Base-by-base conservation (phyloP, 176 grass and related monocot species). In the Bromus sterilis region DNA sequence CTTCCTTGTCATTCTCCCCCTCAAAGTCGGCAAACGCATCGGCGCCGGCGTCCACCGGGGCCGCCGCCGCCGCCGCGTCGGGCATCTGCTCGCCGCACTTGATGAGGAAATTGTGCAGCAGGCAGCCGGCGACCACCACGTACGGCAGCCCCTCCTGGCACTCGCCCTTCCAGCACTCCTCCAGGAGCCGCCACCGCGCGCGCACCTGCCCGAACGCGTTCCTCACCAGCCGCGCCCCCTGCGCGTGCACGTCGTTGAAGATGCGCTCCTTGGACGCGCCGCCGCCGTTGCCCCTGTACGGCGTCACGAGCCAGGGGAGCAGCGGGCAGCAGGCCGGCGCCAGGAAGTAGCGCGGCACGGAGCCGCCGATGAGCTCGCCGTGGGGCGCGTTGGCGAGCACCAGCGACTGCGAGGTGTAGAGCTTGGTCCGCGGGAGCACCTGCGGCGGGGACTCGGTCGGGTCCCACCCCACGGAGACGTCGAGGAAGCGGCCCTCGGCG, bases 51-150 rank as follows among this genome's bases (percentile, higher is more conserved):
- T 53, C 7, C 24, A 23, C 68, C 6, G 83, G 59, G 60, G 66
- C 48, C 48, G 71, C 82, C 56, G 33, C 69, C 60, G 66, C 48
- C 48, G 71, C 82, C 56, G 33, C 69, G 16, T 86, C 88, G 25
- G 55, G 73, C 75, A 86, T 62, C 0, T 84, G 89, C 42, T 95
- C 96, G 8, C 87, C 86, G 4, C 80, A 83, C 67, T 86, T 89
- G 23, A 87, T 75, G n/a, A 98, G 89, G 26, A 89, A 98, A 25
- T 98, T 95, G 56, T 98, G 96, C 66, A 98, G 96, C 72, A 98
- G 90, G 49, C 93, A 93, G 1, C 90, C 75, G 1, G 90, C 83
- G 2, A 91, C 77, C 24, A 98, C 86, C 23, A 93, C 92, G 66
- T 91, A 98, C 14, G 96, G 96, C 82, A 98, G 69, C 0, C 90